Evolutionary conservation across 1,284 basidiomycete genomes (phyloP), one percentile per base, ranked within the genome.

Genomic region (Cystobasidium pallidum): DNA sequence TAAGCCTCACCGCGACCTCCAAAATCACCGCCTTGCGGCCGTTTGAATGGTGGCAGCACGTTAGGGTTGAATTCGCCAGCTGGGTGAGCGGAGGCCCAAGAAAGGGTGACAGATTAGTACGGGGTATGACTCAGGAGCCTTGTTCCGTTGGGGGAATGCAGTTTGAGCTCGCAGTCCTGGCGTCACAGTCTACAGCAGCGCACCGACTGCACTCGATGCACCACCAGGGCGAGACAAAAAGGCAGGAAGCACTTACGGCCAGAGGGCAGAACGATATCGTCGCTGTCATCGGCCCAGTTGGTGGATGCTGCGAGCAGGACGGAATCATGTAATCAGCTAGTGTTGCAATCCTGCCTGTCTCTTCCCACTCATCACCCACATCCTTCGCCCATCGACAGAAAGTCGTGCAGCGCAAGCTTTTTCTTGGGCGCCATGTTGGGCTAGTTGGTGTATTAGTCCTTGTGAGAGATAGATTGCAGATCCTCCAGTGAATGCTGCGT

Each of bases 241-340:
- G 39, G 41, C 52, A 32, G 28, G 21, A 67, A 26, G 45, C 8
- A 84, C 92, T 84, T 82, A 94, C 93, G 93, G 79, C 91, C 92
- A 77, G 87, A 89, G 28, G 93, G 93, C 73, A 96, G 85, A 51
- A 64, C 62, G 47, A 64, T 43, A 28, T 86, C 79, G 75, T 94
- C 92, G 91, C 94, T 92, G 81, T 95, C 93, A 80, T 95, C 93
- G n/a, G 94, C 93, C 93, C 93, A 96, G 79, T 91, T 93, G 79
- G 92, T 92, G 68, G 91, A 83, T 73, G 87, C 90, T 91, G n/a
- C 68, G 26, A 36, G 47, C 43, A 45, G 45, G 54, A 64, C 28
- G 39, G 63, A 32, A 64, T 34, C 8, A 32, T 3, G 1, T 39
- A 13, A 39, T 39, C 64, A 62, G 19, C 51, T 32, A 19, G n/a